These are phyloP conservation scores for Marasmius fiardii DNA, from an alignment of 1,284 basidiomycete genomes.

Conservation along the genomic window DNA sequence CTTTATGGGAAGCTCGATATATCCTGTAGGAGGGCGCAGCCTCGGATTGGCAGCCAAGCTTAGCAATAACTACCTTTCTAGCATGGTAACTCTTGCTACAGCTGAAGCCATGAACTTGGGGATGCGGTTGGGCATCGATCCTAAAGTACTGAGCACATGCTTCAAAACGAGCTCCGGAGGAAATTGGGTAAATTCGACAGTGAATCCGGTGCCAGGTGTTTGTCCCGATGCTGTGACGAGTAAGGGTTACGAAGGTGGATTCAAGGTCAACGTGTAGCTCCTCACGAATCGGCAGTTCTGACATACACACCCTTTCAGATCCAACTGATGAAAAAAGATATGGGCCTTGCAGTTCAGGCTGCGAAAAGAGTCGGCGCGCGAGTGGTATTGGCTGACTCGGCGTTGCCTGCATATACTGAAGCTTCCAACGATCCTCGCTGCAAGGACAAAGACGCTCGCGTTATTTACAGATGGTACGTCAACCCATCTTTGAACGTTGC, in stretches of 20 bases:
- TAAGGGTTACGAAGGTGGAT: constrained; percentile 36
- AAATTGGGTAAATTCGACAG: constrained; percentile 35
- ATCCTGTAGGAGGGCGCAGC: constrained; percentile 31
- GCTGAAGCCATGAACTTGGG: constrained; percentile 40
- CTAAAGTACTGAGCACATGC: constrained; percentile 30
- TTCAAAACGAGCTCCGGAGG: constrained; percentile 34
- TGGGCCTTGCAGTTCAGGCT: constrained; percentile 32
- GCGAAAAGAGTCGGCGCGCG: constrained; percentile 31
- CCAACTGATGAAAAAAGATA: constrained; percentile 40
- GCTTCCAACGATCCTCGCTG: constrained; percentile 35
- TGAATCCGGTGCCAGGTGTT: constrained; percentile 39
- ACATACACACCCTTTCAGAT: constrained; percentile 24
- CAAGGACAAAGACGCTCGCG: constrained; percentile 31
- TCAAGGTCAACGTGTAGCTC: constrained; percentile 24
- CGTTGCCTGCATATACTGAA: constrained; percentile 31
- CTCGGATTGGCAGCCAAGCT: constrained; percentile 37
- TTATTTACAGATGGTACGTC: constrained; percentile 34
- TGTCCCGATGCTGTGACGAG: constrained; percentile 39
- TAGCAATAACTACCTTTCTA: constrained; percentile 39
- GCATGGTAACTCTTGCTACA: constrained; percentile 35
- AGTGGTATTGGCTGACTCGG: constrained; percentile 32
- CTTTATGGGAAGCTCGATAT: constrained; percentile 31
- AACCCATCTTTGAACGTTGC: too few species aligned
- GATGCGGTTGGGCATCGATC: constrained; percentile 37
- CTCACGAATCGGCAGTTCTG: too few species aligned